Evolutionary conservation across 805 yeast species (phyloP).

Genomic region (Groenewaldozyma salmanticensis): DNA sequence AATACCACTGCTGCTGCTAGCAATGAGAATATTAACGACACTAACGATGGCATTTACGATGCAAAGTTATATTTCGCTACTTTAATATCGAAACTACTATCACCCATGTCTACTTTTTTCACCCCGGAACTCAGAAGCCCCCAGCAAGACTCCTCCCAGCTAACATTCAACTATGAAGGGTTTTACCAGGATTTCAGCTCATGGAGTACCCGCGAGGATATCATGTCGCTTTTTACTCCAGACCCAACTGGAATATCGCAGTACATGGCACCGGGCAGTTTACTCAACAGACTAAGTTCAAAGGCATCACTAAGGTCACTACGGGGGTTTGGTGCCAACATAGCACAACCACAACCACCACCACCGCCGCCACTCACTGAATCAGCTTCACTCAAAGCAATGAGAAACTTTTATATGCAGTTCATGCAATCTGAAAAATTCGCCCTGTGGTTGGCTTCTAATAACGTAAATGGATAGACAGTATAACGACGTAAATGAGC

Average conservation of each 20-base stretch:
- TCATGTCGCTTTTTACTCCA: neutral
- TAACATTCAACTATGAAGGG: conserved; percentile 7
- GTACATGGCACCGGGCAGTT: too few species aligned
- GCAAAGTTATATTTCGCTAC: conserved; percentile 17
- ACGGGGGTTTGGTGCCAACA: neutral
- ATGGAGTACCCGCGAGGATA: neutral
- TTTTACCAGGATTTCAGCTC: conserved; percentile 3
- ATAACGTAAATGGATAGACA: too few species aligned
- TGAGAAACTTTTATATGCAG: conserved; percentile 8
- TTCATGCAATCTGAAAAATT: conserved; percentile 7
- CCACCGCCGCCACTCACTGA: neutral
- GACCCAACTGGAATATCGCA: neutral
- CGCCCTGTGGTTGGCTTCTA: conserved; percentile 28
- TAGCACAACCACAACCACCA: too few species aligned
- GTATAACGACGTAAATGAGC: too few species aligned
- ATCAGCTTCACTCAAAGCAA: too few species aligned
- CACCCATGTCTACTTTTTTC: conserved; percentile 13
- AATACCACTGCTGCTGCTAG: neutral
- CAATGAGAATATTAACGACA: neutral
- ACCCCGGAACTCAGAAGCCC: neutral
- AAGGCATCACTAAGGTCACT: neutral
- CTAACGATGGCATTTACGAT: conserved; percentile 6
- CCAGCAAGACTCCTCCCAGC: neutral
- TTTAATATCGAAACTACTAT: conserved; percentile 13
- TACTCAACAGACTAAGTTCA: neutral